Evolutionary conservation across 768 basidiomycete species (phyloP).

Genomic region (Russula abietina): DNA sequence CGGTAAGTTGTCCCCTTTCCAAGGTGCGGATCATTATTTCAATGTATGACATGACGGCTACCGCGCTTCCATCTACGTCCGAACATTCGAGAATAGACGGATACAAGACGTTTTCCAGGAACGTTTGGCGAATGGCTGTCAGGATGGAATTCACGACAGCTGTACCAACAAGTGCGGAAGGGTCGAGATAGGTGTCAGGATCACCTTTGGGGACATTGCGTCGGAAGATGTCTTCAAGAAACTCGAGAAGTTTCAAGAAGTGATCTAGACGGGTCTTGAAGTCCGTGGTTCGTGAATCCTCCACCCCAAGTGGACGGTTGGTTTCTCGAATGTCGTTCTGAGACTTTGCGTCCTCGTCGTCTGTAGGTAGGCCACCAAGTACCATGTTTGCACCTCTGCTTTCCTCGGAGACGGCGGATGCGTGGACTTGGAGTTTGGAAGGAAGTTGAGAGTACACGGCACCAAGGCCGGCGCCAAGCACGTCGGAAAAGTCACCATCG

Average conservation of each 20-base stretch:
- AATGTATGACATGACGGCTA: slow-evolving; percentile 93
- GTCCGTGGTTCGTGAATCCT: slow-evolving; percentile 66
- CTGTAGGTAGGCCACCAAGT: slow-evolving; percentile 57
- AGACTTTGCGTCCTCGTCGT: slow-evolving; percentile 51
- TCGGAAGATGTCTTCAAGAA: slow-evolving; percentile 81
- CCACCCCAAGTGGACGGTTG: slow-evolving; percentile 58
- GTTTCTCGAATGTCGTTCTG: slow-evolving; percentile 45
- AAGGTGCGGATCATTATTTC: slow-evolving; percentile 81
- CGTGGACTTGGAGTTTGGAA: slow-evolving; percentile 70
- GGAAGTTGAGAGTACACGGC: slow-evolving; percentile 92
- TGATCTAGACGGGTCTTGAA: slow-evolving; percentile 79
- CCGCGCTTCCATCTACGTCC: slow-evolving; percentile 87
- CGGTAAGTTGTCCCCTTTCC: slow-evolving; percentile 57
- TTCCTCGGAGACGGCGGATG: slow-evolving; percentile 37
- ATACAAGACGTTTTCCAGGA: slow-evolving; percentile 89
- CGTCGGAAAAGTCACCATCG: slow-evolving; percentile 98
- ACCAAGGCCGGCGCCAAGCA: slow-evolving; percentile 85
- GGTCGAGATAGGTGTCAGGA: slow-evolving; percentile 42
- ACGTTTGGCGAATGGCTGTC: slow-evolving; percentile 75
- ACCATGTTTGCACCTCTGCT: slow-evolving; percentile 54
- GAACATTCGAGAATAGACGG: slow-evolving; percentile 92
- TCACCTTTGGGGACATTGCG: slow-evolving; percentile 48
- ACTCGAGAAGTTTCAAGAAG: slow-evolving; percentile 86
- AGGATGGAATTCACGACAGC: slow-evolving; percentile 82
- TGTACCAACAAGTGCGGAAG: slow-evolving; percentile 62